These are phyloP conservation scores for Carallia pectinifolia DNA, from an alignment of 345 rosid genomes.

Conservation along the genomic window DNA sequence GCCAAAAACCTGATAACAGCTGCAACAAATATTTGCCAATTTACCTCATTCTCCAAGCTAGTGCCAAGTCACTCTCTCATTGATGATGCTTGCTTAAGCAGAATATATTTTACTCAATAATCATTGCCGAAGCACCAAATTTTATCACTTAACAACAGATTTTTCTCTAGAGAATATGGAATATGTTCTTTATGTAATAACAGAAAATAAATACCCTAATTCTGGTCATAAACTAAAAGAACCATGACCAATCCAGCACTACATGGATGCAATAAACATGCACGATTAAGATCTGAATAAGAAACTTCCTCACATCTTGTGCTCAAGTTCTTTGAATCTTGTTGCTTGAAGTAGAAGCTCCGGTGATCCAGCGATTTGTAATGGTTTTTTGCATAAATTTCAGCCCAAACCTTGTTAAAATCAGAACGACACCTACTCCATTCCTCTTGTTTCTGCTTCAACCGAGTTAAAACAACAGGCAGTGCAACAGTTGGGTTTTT, in stretches of 20 bases:
- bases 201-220: no score
- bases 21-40: background rate
- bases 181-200: no score
- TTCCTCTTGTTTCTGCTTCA: constrained; percentile 7
- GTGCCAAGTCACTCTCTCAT: no score
- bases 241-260: background rate
- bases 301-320: constrained; percentile 63
- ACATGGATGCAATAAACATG: background rate
- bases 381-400: constrained; percentile 58
- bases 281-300: background rate
- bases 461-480: constrained; percentile 1
- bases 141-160: no score
- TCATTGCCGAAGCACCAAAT: no score
- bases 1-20: background rate
- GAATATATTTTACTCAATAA: no score
- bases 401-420: background rate
- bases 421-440: background rate
- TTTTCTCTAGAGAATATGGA: no score
- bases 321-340: constrained; percentile 94
- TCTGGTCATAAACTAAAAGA: no score
- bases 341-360: constrained; percentile 98
- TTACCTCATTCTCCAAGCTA: background rate
- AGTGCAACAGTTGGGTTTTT: background rate
- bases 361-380: constrained; percentile 98
- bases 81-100: no score